Conservation (phyloP, 352 stramenopile species). For the Phytophthora citricola region DNA sequence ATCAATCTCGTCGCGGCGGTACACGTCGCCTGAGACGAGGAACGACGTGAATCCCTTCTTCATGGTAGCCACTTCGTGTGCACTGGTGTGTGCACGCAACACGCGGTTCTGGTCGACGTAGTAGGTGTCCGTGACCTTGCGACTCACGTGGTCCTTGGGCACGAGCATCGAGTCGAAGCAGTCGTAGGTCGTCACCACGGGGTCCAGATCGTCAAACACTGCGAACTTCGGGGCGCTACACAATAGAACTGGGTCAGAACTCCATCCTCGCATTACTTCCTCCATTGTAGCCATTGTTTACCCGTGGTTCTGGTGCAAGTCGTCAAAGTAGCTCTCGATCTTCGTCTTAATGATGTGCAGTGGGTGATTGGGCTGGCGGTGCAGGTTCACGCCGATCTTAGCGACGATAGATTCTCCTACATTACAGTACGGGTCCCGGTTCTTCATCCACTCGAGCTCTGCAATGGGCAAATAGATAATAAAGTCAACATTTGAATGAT, state of each 20-base stretch:
- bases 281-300: slow-evolving; percentile 15
- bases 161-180: slow-evolving; percentile 94
- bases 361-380: slow-evolving; percentile 86
- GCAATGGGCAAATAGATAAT: not conserved
- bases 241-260: slow-evolving; percentile 5
- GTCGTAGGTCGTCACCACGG: slow-evolving; percentile 88
- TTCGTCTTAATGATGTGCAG: slow-evolving; percentile 94
- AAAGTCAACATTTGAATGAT: not conserved
- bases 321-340: slow-evolving; percentile 91
- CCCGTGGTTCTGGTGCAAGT: slow-evolving; percentile 68
- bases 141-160: slow-evolving; percentile 90
- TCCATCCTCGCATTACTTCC: not conserved
- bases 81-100: slow-evolving; percentile 91
- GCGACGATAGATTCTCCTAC: slow-evolving; percentile 81
- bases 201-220: slow-evolving; percentile 88
- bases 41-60: slow-evolving; percentile 91
- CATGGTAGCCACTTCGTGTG: slow-evolving; percentile 94
- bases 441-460: slow-evolving; percentile 85
- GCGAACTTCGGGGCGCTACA: slow-evolving; percentile 76
- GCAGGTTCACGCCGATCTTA: slow-evolving; percentile 92
- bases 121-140: slow-evolving; percentile 90
- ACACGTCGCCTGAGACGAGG: slow-evolving; percentile 95
- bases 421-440: slow-evolving; percentile 88
- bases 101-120: slow-evolving; percentile 87
- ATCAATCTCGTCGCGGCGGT: slow-evolving; percentile 99